Conservation (phyloP, 768 basidiomycete species). For the Pulveroboletus sp. region DNA sequence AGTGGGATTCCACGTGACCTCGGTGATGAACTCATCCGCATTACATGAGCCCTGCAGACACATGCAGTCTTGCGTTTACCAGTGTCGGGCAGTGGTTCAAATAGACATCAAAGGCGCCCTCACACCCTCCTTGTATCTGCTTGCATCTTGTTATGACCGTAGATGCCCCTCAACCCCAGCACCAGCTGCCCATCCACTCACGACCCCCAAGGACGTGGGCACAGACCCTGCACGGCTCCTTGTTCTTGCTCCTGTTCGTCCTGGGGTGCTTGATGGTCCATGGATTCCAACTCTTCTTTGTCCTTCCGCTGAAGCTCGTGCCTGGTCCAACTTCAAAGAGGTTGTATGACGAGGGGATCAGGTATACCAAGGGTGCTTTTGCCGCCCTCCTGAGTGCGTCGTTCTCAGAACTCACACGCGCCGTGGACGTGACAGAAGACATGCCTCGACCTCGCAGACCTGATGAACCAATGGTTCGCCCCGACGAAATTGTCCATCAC, state of each 20-base stretch:
- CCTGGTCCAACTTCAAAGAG: constrained; percentile 52
- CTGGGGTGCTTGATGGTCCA: constrained; percentile 66
- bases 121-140: not conserved
- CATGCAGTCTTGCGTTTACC: not conserved
- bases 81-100: constrained; percentile 1
- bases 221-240: constrained; percentile 43
- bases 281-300: constrained; percentile 63
- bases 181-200: constrained; percentile 48
- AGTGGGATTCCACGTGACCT: constrained; percentile 25
- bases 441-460: constrained; percentile 40
- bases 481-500: constrained; percentile 70
- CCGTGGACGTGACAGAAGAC: not conserved
- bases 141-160: constrained; percentile 18
- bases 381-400: constrained; percentile 66
- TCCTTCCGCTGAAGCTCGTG: constrained; percentile 61
- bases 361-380: constrained; percentile 81
- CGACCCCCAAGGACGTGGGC: constrained; percentile 54
- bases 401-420: not conserved
- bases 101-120: not conserved
- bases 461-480: constrained; percentile 79
- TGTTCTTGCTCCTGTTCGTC: constrained; percentile 57
- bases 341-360: constrained; percentile 65
- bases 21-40: constrained; percentile 5
- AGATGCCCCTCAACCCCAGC: constrained; percentile 13
- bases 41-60: constrained; percentile 11